Evolutionary conservation across 2,329 filamentous ascomycete species (phyloP).

Genomic region (Ceratocystis papillata): DNA sequence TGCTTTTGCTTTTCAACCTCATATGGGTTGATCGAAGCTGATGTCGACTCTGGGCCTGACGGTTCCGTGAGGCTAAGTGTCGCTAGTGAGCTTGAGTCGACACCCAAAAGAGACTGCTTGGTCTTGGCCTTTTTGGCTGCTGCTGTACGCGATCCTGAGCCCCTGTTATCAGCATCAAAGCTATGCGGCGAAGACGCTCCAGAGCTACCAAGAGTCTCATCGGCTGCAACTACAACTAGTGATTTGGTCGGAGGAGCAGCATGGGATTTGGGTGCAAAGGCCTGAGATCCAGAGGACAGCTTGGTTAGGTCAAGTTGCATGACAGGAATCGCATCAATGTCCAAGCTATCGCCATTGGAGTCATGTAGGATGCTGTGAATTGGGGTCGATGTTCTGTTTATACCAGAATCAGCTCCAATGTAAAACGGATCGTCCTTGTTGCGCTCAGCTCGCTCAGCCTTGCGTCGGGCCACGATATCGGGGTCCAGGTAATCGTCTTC

Average conservation of each 20-base stretch:
- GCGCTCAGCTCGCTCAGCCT: slow-evolving; percentile 65
- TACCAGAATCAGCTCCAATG: slow-evolving; percentile 47
- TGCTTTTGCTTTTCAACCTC: slow-evolving; percentile 57
- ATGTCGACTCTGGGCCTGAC: slow-evolving; percentile 21
- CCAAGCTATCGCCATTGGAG: slow-evolving; percentile 65
- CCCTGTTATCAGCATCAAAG: slow-evolving; percentile 46
- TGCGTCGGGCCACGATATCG: slow-evolving; percentile 62
- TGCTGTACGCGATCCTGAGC: slow-evolving; percentile 30
- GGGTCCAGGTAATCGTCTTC: slow-evolving; percentile 60
- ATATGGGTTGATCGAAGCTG: slow-evolving; percentile 30
- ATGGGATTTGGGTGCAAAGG: slow-evolving; percentile 37
- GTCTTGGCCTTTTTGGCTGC: slow-evolving; percentile 36
- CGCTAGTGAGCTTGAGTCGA: slow-evolving; percentile 76
- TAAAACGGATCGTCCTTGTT: slow-evolving; percentile 95
- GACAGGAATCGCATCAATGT: slow-evolving; percentile 91
- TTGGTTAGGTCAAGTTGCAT: slow-evolving; percentile 76
- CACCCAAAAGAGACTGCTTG: slow-evolving; percentile 57
- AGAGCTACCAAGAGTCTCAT: slow-evolving; percentile 57
- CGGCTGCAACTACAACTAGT: slow-evolving; percentile 56
- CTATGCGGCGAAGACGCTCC: slow-evolving; percentile 38
- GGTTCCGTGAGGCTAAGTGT: slow-evolving; percentile 51
- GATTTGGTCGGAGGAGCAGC: slow-evolving; percentile 30
- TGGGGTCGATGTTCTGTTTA: slow-evolving; percentile 57
- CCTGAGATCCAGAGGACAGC: slow-evolving; percentile 30
- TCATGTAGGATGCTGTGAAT: slow-evolving; percentile 65